A percentile compares a stretch with the other conserved stretches of the same genome.
phyloP scores from a whole-genome alignment of 345 rosid genomes.

The Limnanthes douglasii region DNA sequence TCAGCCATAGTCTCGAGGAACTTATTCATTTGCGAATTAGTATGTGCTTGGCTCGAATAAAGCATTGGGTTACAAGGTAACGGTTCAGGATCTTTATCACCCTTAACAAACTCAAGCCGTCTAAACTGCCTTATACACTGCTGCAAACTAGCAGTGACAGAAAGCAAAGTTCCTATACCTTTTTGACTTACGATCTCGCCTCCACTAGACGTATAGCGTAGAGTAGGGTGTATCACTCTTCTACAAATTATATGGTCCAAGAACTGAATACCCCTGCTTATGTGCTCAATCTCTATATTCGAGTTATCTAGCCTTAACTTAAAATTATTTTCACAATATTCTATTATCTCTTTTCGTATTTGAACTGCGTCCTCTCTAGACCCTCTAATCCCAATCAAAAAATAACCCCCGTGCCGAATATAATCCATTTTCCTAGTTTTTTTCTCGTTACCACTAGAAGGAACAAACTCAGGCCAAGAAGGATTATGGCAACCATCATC shows the following conservation, averaged over 20 bases:
- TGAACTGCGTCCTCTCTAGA: conserved; percentile 82
- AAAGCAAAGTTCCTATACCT: conserved; percentile 88
- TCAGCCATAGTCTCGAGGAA: conserved; percentile 97
- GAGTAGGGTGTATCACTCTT: conserved; percentile 72
- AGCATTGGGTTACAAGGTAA: conserved; percentile 93
- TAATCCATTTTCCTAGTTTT: conserved; percentile 92
- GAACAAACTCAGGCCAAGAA: conserved; percentile 99
- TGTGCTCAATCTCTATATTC: conserved; percentile 74
- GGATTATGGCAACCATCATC: conserved; percentile 88
- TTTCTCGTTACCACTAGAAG: conserved; percentile 76
- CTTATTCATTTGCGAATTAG: conserved; percentile 93
- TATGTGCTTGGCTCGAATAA: conserved; percentile 92
- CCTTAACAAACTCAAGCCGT: conserved; percentile 73
- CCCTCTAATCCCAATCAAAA: conserved; percentile 84
- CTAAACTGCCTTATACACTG: conserved; percentile 74
- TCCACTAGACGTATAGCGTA: conserved; percentile 68
- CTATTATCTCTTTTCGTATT: conserved; percentile 46
- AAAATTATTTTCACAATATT: conserved; percentile 41
- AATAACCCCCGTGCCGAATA: conserved; percentile 74
- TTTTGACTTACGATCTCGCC: conserved; percentile 76
- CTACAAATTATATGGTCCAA: conserved; percentile 82
- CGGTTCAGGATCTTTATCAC: conserved; percentile 92
- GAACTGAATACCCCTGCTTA: conserved; percentile 78
- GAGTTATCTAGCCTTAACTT: conserved; percentile 59
- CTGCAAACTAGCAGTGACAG: conserved; percentile 82